Base-by-base conservation (phyloP, 495 filamentous ascomycete genomes). In the Cudoniella acicularis region DNA sequence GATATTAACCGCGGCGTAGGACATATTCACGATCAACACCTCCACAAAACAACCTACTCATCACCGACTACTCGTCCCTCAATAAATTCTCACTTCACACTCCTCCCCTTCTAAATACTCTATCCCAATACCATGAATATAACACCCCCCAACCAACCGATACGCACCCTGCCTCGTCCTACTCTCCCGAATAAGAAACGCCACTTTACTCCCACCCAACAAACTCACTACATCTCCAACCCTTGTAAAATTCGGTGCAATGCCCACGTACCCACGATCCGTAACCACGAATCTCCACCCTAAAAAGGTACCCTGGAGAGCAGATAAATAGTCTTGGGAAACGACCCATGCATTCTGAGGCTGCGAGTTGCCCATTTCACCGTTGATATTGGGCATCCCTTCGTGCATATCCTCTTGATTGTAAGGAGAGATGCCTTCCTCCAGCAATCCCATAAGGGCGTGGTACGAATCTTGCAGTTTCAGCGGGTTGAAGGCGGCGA, bases 61-160 rank as follows among this genome's bases (percentile, higher is more conserved):
- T n/a, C n/a, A n/a, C n/a, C n/a, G n/a, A n/a, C n/a, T n/a, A n/a
- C n/a, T n/a, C n/a, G n/a, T n/a, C n/a, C n/a, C n/a, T n/a, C n/a
- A n/a, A n/a, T n/a, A n/a, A n/a, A n/a, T n/a, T n/a, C n/a, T n/a
- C n/a, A n/a, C n/a, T n/a, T n/a, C n/a, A n/a, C n/a, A n/a, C n/a
- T n/a, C n/a, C n/a, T n/a, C n/a, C n/a, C n/a, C n/a, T n/a, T n/a
- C n/a, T n/a, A n/a, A n/a, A n/a, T n/a, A n/a, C n/a, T n/a, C n/a
- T n/a, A n/a, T n/a, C n/a, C n/a, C n/a, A n/a, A 68, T 13, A 11
- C 63, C 59, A 50, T 68, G 52, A 17, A 68, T 45, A 59, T 66
- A 68, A 46, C 52, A 61, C 43, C 57, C 63, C 11, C 63, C 63
- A 36, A 68, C 56, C 22, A 68, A 24, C 8, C 20, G 30, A 61